Base-by-base conservation (phyloP, 305 asterid species). In the Rubia peregrina region DNA sequence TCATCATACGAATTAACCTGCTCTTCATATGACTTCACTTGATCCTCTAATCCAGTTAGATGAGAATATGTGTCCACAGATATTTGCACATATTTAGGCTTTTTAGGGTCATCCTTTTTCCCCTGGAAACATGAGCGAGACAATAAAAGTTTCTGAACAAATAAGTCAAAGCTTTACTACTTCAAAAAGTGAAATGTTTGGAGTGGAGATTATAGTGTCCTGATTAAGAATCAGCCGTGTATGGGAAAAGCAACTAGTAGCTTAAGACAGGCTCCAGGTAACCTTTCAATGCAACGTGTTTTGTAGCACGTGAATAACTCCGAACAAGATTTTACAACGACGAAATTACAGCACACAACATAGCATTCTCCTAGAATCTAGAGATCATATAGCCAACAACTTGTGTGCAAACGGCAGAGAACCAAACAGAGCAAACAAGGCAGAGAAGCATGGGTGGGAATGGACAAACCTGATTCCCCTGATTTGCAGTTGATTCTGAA, bases 21-120 rank as follows among this genome's bases (percentile, higher is more conserved):
- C 21, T 84, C 88, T 70, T 84, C 88, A 38, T 71, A 78, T 26
- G 76, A 70, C 63, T 81, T 86, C 74, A 94, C 93, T 85, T 89
- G 90, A 83, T 88, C 99, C 85, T 91, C 98, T 86, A 90, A 74
- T 53, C 97, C 95, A 66, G 90, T 90, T 61, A 93, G 90, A 84
- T 89, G 95, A 17, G 95, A 85, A 76, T 93, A 93, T 10, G 97
- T 87, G 71, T 90, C 98, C 79, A 91, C 81, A 41, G 99, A 91
- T 77, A 94, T 87, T 77, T 94, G 99, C 66, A 94, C 99, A 81
- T 91, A 91, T 79, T 88, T 94, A 5, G 95, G 90, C 75, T 91
- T 94, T 76, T 88, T 94, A 73, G 71, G 66, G 38, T 71, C 82
- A 48, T 91, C 99, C 74, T 84, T 90, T 70, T 85, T 88, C 26